Evolutionary conservation across 116 monocot species (phyloP).

Genomic region (Thalassia testudinum): DNA sequence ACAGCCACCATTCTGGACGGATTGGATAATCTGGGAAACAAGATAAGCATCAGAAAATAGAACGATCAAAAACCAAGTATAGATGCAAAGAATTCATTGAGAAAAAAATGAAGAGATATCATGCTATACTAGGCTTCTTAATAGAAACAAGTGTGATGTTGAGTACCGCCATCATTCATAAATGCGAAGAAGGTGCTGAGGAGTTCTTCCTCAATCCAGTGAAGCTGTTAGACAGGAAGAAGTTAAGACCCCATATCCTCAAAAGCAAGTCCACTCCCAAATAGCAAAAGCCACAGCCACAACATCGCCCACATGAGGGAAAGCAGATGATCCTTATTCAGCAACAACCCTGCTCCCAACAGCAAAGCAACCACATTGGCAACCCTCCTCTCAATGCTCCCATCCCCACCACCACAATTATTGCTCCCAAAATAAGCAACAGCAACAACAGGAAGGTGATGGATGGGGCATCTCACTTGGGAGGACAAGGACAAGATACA

Average conservation of each 20-base stretch:
- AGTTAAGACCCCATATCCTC: slow-evolving; percentile 31
- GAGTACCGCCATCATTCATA: too few species aligned
- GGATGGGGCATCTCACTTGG: slow-evolving; percentile 13
- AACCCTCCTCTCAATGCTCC: background rate
- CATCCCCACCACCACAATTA: background rate
- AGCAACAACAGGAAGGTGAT: slow-evolving; percentile 17
- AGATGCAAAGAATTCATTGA: too few species aligned
- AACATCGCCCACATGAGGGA: too few species aligned
- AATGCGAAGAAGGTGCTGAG: slow-evolving; percentile 61
- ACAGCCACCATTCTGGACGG: too few species aligned
- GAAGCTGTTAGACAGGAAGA: slow-evolving; percentile 32
- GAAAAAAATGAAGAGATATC: too few species aligned
- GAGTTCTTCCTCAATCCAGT: slow-evolving; percentile 60
- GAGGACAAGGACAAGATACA: slow-evolving; percentile 20
- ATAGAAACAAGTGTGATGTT: too few species aligned
- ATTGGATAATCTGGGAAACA: too few species aligned
- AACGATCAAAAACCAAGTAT: too few species aligned
- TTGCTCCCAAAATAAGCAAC: background rate
- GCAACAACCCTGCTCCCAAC: background rate
- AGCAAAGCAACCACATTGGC: slow-evolving; percentile 3
- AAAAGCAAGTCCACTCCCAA: slow-evolving; percentile 15
- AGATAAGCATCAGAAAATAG: too few species aligned
- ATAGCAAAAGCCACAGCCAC: too few species aligned
- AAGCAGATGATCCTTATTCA: too few species aligned
- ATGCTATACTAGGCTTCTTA: too few species aligned